Percentiles rank a stretch among this genome's conserved stretches.
These are phyloP conservation scores for Komagataella pastoris DNA, from an alignment of 805 yeast species.

Conservation along the genomic window DNA sequence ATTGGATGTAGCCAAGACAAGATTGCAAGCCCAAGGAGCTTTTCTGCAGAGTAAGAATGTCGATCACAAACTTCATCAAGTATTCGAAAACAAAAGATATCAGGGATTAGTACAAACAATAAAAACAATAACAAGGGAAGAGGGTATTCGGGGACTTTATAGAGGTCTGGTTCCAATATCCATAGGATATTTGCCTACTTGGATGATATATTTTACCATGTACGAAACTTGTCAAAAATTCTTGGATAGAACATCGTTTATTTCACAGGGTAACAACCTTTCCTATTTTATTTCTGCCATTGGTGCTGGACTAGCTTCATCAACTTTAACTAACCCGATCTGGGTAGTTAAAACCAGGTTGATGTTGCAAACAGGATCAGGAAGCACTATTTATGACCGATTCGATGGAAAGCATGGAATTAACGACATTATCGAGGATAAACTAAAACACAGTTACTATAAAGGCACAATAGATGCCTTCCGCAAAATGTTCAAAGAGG, in stretches of 20 bases:
- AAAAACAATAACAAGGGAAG: slow-evolving; percentile 53
- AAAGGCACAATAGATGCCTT: slow-evolving; percentile 79
- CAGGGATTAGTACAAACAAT: slow-evolving; percentile 54
- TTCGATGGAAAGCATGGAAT: slow-evolving; percentile 8
- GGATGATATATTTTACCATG: slow-evolving; percentile 91
- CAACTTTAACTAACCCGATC: slow-evolving; percentile 81
- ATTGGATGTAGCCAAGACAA: slow-evolving; percentile 86
- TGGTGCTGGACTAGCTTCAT: slow-evolving; percentile 79
- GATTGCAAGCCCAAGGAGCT: slow-evolving; percentile 85
- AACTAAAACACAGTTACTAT: slow-evolving; percentile 25
- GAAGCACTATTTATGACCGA: slow-evolving; percentile 23
- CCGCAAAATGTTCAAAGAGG: slow-evolving; percentile 58
- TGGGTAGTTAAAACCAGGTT: slow-evolving; percentile 96
- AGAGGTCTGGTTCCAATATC: slow-evolving; percentile 88
- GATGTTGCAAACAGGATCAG: slow-evolving; percentile 65
- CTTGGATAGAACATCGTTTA: slow-evolving; percentile 23
- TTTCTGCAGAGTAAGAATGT: slow-evolving; percentile 11
- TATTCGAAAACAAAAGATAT: slow-evolving; percentile 23
- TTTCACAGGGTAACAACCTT: slow-evolving; percentile 8
- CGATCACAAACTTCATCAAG: slow-evolving; percentile 6
- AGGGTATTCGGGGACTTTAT: slow-evolving; percentile 75
- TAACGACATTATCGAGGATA: not conserved
- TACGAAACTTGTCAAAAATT: slow-evolving; percentile 65
- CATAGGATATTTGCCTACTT: slow-evolving; percentile 89
- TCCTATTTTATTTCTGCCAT: slow-evolving; percentile 52